Evolutionary conservation across 306 rosid species (phyloP), one percentile per base, ranked within the genome.

Genomic region (Cicer yamashitae): DNA sequence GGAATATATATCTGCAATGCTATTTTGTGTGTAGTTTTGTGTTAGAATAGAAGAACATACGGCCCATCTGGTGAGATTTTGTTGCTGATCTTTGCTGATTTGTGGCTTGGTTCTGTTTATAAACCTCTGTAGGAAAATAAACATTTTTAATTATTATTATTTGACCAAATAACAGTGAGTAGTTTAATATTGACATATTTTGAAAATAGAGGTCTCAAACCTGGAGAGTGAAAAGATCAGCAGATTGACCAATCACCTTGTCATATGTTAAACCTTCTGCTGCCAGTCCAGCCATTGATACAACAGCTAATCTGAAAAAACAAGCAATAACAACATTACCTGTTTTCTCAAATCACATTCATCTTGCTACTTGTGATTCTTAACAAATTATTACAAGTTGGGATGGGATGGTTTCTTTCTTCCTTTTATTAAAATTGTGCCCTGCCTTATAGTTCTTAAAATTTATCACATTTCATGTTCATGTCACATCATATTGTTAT

Each of bases 1-100:
- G 2, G 66, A 67, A 68, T 48, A 61, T 17, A 57, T 30, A 57
- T 59, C 43, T 41, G 45, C 20, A 47, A 43, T 59, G 60, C 22
- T 6, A 68, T 59, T 65, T 9, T 67, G n/a, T 59, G 12, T 39
- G 22, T 62, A 39, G 52, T 15, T 69, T 1, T 41, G 67, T 41
- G 38, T 46, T 39, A 6, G 77, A 78, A 64, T 39, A 6, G 77
- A 78, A 64, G 43, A 83, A 86, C 97, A 67, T 86, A 94, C 98
- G 9, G 98, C 97, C 98, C 98, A 91, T 91, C 97, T 90, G 7
- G 97, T 94, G 56, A 94, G 93, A 85, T 91, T 94, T 82, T 94
- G 97, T 75, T 91, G 97, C 89, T 91, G 97, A 15, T 91, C 98
- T 82, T 94, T 88, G 87, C 89, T 90, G 48, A 94, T 78, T 68